Base-by-base conservation (phyloP, 306 rosid genomes). In the Prunus persica region DNA sequence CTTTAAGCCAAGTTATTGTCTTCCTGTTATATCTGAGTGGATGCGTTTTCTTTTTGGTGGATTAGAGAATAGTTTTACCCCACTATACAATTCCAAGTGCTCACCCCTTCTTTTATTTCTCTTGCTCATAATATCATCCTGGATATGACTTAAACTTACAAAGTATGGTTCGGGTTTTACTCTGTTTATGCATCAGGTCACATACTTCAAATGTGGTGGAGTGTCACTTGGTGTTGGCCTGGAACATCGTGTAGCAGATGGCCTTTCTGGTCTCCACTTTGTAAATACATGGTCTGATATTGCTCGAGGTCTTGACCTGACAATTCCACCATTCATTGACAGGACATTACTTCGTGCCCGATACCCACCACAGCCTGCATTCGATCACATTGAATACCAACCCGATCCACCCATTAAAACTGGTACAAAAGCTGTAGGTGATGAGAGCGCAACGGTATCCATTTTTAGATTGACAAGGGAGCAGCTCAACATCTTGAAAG, bases 201-300 rank as follows among this genome's bases (percentile, higher is more conserved):
- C 97, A 6, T 41, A 79, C 76, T 91, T 91, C 67, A 89, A 89
- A 81, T 91, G 97, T 78, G 97, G 95, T 19, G 97, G 93, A 7
- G 91, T 86, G 0, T 87, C 94, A 11, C 86, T 91, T 14, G 97
- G 97, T 11, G 94, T 91, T 38, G 95, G 94, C 4, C 85, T 89
- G 89, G 87, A 86, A 46, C 95, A 91, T 75, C 87, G 82, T 24
- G 93, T 10, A 30, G 93, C 91, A 8, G 97, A 91, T 77, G 97
- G 97, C 15, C 83, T 84, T 57, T 89, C 97, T 41, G 91, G 91
- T 32, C 91, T 91, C 51, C 97, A 85, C 73, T 88, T 92, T 55
- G 80, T 90, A 69, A 92, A 90, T 38, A 38, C 43, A 38, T 38
- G 43, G 43, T 38, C 43, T 38, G 43, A 38, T 7, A 38, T 38